Evolutionary conservation across 306 rosid species (phyloP).

Genomic region (Gastrolobium bilobum): DNA sequence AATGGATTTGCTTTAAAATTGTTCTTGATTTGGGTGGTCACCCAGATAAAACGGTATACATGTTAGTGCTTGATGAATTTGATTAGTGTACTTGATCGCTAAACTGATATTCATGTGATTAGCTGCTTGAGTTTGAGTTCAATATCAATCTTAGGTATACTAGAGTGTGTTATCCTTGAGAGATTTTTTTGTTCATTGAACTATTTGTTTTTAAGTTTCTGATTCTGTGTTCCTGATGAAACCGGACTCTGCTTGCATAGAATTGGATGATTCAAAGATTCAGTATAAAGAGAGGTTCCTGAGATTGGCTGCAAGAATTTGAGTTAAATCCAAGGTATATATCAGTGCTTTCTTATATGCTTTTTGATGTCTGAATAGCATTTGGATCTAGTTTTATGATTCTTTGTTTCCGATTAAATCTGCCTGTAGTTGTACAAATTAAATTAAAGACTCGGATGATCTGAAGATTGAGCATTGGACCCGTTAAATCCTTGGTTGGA

Average conservation of each 20-base stretch:
- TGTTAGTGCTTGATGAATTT: too few species aligned
- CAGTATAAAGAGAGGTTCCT: constrained; percentile 1
- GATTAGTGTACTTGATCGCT: constrained; percentile 39
- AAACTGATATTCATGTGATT: constrained; percentile 28
- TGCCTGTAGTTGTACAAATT: background rate
- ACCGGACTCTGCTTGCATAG: background rate
- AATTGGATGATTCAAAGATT: background rate
- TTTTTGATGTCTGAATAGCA: background rate
- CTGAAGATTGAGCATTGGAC: background rate
- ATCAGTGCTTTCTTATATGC: background rate
- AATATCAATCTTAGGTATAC: constrained; percentile 9
- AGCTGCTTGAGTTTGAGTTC: constrained; percentile 19
- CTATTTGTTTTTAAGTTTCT: background rate
- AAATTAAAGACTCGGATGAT: background rate
- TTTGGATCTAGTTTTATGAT: constrained; percentile 1
- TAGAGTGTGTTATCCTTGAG: background rate
- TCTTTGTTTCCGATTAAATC: background rate
- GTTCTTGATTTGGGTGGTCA: too few species aligned
- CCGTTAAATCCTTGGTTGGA: constrained; percentile 1
- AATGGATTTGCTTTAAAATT: too few species aligned
- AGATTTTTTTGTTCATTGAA: constrained; percentile 7
- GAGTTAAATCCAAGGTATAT: constrained; percentile 16
- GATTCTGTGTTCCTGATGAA: background rate
- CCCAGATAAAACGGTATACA: too few species aligned
- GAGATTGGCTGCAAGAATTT: constrained; percentile 17